Evolutionary conservation across 352 stramenopile species (phyloP).

Genomic region (Pythium pyrilobum): DNA sequence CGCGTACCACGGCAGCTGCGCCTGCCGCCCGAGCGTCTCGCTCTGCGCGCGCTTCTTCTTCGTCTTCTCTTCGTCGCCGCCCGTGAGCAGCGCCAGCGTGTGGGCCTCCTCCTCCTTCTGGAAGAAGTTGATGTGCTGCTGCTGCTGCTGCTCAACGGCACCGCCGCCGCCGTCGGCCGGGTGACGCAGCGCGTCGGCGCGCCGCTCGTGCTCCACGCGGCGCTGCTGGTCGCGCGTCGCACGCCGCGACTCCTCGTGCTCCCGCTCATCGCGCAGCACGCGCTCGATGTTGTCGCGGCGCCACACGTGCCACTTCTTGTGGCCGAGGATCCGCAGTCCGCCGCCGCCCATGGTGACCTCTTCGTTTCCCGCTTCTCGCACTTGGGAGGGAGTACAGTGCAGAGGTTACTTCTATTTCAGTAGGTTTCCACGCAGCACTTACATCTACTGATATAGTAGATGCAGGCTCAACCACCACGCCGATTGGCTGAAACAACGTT

Average conservation of each 20-base stretch:
- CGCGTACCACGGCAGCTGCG: constrained; percentile 20
- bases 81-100: constrained; percentile 16
- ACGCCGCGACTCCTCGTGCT: constrained; percentile 35
- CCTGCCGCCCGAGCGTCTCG: constrained; percentile 17
- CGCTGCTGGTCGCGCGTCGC: constrained; percentile 13
- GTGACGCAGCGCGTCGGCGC: constrained; percentile 9
- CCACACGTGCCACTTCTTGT: constrained; percentile 87
- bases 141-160: background rate
- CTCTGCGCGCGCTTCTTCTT: background rate
- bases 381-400: too few species aligned
- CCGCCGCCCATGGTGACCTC: constrained; percentile 20
- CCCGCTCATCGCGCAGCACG: constrained; percentile 56
- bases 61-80: background rate
- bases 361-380: background rate
- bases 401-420: too few species aligned
- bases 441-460: too few species aligned
- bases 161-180: background rate
- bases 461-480: too few species aligned
- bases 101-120: constrained; percentile 20
- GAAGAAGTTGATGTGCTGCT: constrained; percentile 24
- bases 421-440: too few species aligned
- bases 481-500: too few species aligned
- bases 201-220: constrained; percentile 17
- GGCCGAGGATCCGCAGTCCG: constrained; percentile 24
- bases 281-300: constrained; percentile 79